These are phyloP conservation scores for Quercus variabilis DNA, from an alignment of 306 rosid species.

Conservation along the genomic window DNA sequence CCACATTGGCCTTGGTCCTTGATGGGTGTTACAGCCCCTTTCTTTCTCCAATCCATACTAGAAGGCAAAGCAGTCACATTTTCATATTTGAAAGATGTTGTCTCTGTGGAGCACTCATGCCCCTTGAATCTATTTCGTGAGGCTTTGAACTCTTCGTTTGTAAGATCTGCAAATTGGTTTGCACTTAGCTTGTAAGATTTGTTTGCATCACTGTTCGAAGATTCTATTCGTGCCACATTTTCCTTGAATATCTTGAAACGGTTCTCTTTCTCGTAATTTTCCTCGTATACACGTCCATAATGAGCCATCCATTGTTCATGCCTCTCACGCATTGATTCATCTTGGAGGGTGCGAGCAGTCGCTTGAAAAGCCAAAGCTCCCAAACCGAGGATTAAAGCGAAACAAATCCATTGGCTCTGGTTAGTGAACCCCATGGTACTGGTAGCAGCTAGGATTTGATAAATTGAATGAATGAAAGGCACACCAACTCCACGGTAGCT, in stretches of 20 bases:
- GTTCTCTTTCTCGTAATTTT: conserved; percentile 6
- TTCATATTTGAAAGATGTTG: conserved; percentile 19
- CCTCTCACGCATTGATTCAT: conserved; percentile 23
- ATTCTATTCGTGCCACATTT: conserved; percentile 13
- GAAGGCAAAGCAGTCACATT: not conserved
- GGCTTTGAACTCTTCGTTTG: conserved; percentile 28
- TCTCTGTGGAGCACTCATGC: not conserved
- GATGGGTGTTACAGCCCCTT: conserved; percentile 25
- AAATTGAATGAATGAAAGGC: not conserved
- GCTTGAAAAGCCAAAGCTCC: conserved; percentile 24
- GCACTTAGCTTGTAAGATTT: conserved; percentile 19
- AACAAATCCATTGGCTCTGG: conserved; percentile 4
- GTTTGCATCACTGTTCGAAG: conserved; percentile 1
- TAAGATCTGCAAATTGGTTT: conserved; percentile 28
- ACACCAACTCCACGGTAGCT: not conserved
- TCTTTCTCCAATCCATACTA: conserved; percentile 23
- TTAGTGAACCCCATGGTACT: conserved; percentile 24
- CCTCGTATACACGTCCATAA: conserved; percentile 20
- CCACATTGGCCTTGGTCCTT: conserved; percentile 46
- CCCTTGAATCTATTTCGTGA: conserved; percentile 18
- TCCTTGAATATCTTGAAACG: conserved; percentile 25
- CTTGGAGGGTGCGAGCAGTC: conserved; percentile 36
- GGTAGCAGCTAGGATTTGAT: not conserved
- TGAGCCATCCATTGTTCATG: conserved; percentile 37
- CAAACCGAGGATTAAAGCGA: conserved; percentile 21